Evolutionary conservation across 1,284 basidiomycete genomes (phyloP).

Genomic region (Austropuccinia psidii): DNA sequence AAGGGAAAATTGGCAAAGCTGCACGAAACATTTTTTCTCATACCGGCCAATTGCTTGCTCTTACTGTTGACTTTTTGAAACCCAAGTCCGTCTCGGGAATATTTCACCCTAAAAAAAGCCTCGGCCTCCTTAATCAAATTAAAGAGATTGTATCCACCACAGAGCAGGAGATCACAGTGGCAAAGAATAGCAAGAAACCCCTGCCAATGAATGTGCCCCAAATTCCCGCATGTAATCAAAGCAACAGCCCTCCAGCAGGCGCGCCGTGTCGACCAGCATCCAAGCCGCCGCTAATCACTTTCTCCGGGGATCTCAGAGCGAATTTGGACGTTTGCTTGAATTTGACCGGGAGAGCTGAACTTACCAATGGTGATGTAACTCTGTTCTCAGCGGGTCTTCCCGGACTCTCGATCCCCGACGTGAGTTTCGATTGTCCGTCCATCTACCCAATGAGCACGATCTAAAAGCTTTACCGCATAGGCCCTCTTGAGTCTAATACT

Average conservation of each 20-base stretch:
- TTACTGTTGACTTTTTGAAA: neutral
- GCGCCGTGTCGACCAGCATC: neutral
- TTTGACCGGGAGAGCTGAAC: neutral
- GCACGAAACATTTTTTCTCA: neutral
- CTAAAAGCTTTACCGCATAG: too few species aligned
- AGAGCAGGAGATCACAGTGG: neutral
- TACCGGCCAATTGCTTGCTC: neutral
- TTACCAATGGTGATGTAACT: neutral
- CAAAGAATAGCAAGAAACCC: neutral
- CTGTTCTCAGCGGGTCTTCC: neutral
- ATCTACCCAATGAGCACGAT: too few species aligned
- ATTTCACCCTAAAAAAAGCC: neutral
- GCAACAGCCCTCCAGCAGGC: too few species aligned
- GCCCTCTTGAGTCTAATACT: too few species aligned
- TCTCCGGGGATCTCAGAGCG: slow-evolving; percentile 15
- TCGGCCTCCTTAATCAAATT: neutral
- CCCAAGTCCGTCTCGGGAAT: neutral
- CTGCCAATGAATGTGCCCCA: neutral
- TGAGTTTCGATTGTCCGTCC: too few species aligned
- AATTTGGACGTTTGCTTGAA: slow-evolving; percentile 4
- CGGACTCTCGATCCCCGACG: neutral
- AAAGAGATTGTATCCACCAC: slow-evolving; percentile 12
- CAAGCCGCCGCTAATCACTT: neutral
- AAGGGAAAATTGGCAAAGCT: neutral
- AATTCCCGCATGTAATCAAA: slow-evolving; percentile 1